These are phyloP conservation scores for Micractinium conductrix DNA, from an alignment of 139 green algal genomes.

Conservation along the genomic window DNA sequence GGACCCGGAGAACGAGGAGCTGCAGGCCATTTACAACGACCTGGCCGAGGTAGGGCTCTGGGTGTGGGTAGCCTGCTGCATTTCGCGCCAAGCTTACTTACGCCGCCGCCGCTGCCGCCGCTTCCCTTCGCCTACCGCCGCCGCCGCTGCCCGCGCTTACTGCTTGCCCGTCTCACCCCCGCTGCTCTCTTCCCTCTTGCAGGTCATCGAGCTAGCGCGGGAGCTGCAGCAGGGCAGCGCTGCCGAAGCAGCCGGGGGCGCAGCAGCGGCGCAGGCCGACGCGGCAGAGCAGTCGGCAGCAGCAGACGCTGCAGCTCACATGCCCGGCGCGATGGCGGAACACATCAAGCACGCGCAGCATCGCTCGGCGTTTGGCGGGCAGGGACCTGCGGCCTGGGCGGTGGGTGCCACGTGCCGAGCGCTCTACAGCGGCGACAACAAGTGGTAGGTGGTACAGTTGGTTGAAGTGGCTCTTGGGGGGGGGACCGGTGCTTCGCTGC, in stretches of 20 bases:
- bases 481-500: neutral
- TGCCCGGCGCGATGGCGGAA: slow-evolving; percentile 75
- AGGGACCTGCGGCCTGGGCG: slow-evolving; percentile 77
- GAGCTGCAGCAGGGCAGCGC: neutral
- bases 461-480: too few species aligned
- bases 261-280: neutral
- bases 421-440: slow-evolving; percentile 59
- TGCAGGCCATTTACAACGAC: slow-evolving; percentile 74
- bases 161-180: neutral
- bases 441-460: slow-evolving; percentile 40
- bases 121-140: neutral
- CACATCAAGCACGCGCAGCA: slow-evolving; percentile 81
- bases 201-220: slow-evolving; percentile 70
- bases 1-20: slow-evolving; percentile 76
- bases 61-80: neutral
- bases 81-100: too few species aligned
- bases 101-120: too few species aligned
- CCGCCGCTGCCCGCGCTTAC: neutral
- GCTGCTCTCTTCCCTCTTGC: neutral
- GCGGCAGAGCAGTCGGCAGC: slow-evolving; percentile 42
- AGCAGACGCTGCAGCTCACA: slow-evolving; percentile 34
- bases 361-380: slow-evolving; percentile 68
- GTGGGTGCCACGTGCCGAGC: slow-evolving; percentile 75
- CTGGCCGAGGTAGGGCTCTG: slow-evolving; percentile 62
- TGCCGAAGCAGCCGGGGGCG: neutral